Evolutionary conservation across 495 filamentous ascomycete species (phyloP), one percentile per base, ranked within the genome.

Genomic region (Staphylotrichum tortipilum): DNA sequence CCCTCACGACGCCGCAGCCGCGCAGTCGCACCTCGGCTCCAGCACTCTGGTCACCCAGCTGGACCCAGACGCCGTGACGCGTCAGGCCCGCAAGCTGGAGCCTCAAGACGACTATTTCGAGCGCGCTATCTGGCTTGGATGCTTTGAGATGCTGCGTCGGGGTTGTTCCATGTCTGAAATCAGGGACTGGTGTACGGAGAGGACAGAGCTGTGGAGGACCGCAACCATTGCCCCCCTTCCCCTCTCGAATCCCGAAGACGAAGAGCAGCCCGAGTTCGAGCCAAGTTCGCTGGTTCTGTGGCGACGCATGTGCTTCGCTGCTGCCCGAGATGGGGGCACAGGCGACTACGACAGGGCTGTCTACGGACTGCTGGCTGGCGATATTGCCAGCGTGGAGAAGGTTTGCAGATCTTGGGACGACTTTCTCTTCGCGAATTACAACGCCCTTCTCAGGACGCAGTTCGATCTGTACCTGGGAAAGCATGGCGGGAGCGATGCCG

Each of bases 381-480:
- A 96, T 59, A 72, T 88, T 7, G 70, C 79, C 30, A 82, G 84
- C 35, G 87, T 89, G 10, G 76, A 85, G 58, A 78, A 78, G 53
- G 79, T 91, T 12, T 92, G 88, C 65, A 73, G 75, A 35, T 80
- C 78, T 31, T 94, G 86, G 84, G 88, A 97, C 52, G 92, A 98
- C 63, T 80, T 84, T 53, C 77, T 96, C n/a, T 97, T 90, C 59
- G 84, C 83, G 7, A 81, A 88, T 59, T 92, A 90, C 73, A 95
- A 94, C 58, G 78, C 85, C 8, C 68, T 91, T 23, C 72, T 98
- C 14, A 72, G 88, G 36, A 73, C 75, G 0, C 77, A 82, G 52
- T 86, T 85, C 61, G 84, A 87, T 50, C 54, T 56, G 3, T 85
- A 79, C 61, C 55, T 87, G 24, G 64, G 72, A 48, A 65, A 62